Conservation (phyloP, 129 eudicot species). For the Artemisia tridentata region DNA sequence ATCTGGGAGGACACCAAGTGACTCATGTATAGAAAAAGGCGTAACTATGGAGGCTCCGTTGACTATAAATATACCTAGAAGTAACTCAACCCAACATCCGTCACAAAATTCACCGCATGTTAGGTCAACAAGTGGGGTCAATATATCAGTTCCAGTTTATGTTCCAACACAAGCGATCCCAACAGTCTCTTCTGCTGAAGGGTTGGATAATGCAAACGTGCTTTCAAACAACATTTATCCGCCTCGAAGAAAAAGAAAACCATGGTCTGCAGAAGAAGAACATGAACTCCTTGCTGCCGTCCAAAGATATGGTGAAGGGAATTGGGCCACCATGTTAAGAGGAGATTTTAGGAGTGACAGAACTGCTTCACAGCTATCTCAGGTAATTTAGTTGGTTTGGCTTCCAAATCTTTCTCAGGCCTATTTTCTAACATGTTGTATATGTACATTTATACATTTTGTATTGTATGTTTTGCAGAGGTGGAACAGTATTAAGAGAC, state of each 20-base stretch:
- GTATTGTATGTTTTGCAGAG: constrained; percentile 51
- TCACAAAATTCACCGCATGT: constrained; percentile 40
- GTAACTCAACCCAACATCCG: constrained; percentile 33
- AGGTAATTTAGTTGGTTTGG: constrained; percentile 43
- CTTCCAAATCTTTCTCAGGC: not conserved
- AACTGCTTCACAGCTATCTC: constrained; percentile 73
- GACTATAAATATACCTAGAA: constrained; percentile 67
- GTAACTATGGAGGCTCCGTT: constrained; percentile 72
- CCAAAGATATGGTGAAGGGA: constrained; percentile 71
- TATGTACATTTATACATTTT: not conserved
- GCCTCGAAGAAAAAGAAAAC: constrained; percentile 60
- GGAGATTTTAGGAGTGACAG: constrained; percentile 65
- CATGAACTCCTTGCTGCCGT: constrained; percentile 71
- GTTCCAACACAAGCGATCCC: constrained; percentile 51
- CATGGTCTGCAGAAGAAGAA: constrained; percentile 77
- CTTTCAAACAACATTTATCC: constrained; percentile 41
- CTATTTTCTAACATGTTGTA: not conserved
- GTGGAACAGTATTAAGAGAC: constrained; percentile 68
- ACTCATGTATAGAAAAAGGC: constrained; percentile 49
- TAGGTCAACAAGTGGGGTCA: constrained; percentile 40
- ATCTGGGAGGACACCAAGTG: constrained; percentile 49
- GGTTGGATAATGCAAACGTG: constrained; percentile 29
- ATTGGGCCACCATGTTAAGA: constrained; percentile 72
- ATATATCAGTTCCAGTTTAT: constrained; percentile 60
- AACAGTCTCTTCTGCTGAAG: constrained; percentile 43